Evolutionary conservation across 371 early-diverging fungal species (phyloP), one percentile per base, ranked within the genome.

Genomic region (Apophysomyces ossiformis): DNA sequence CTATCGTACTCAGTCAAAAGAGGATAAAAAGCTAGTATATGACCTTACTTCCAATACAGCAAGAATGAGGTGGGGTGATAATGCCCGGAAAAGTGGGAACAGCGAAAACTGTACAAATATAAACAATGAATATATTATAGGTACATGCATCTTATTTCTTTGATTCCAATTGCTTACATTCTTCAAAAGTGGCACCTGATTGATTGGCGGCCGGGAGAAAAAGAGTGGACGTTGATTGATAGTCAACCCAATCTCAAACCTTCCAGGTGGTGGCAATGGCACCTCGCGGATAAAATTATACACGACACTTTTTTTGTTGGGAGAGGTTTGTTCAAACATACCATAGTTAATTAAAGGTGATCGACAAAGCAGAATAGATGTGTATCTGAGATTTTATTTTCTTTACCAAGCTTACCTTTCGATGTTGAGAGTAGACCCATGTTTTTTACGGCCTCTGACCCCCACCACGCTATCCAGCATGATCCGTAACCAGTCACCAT

Each of bases 241-340:
- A 0, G 83, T 81, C 43, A 94, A 79, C 5, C 84, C 86, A 35
- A 93, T 84, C 71, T 94, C 94, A 50, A 89, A 83, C 68, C 88
- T 85, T 12, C 95, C 95, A 46, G 93, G 91, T 12, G 95, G 94
- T 21, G 95, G 95, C 32, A 92, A 66, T 37, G 88, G 90, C 11
- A 93, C 83, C 60, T 94, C 92, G 59, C 88, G 82, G 21, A 94
- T 83, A 21, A 94, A 66, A 61, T 93, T 93, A 32, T 80, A 74
- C 4, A 93, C 78, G 43, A 89, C 77, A 45, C 82, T 83, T 50
- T 16, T 50, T 8, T 26, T 1, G 21, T 26, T 26, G 32, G 32
- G 32, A 26, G 32, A 26, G 2, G 32, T 26, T 26, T 26, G 32
- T 26, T 26, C 32, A 26, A 26, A 26, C 32, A 26, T 26, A 26